Evolutionary conservation across 257 asterid species (phyloP).

Genomic region (Nicotiana obtusifolia): DNA sequence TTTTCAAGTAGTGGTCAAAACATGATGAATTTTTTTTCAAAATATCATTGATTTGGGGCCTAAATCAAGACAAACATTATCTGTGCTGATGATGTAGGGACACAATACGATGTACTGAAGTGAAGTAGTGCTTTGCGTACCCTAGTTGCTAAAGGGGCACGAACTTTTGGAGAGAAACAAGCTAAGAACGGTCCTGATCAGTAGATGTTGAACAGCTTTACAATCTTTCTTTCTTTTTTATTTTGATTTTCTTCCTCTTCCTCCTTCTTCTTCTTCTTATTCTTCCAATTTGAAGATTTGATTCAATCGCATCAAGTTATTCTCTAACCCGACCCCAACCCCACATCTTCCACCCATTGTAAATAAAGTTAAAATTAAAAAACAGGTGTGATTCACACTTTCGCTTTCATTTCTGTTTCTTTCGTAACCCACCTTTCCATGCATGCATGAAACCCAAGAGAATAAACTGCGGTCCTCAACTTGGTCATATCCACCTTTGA

Average conservation of each 20-base stretch:
- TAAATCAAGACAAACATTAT: background rate
- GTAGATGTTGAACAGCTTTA: conserved; percentile 7
- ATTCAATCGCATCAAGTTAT: conserved; percentile 5
- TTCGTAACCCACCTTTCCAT: conserved; percentile 7
- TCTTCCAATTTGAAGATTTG: background rate
- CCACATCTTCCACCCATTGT: background rate
- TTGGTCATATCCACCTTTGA: conserved; percentile 16
- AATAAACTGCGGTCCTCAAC: conserved; percentile 7
- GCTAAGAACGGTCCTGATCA: conserved; percentile 4
- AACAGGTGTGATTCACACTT: background rate
- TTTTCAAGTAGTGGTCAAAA: background rate
- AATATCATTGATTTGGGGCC: background rate
- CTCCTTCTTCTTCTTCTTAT: background rate
- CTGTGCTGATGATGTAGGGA: conserved; percentile 2
- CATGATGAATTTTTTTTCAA: background rate
- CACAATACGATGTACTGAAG: conserved; percentile 1
- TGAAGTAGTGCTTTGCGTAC: conserved; percentile 9
- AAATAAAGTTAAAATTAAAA: background rate
- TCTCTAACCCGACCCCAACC: background rate
- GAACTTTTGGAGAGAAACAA: background rate
- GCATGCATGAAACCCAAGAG: conserved; percentile 12
- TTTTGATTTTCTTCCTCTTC: background rate
- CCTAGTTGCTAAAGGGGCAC: conserved; percentile 4
- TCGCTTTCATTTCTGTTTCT: conserved; percentile 3
- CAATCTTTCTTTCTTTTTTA: background rate